Base-by-base conservation (phyloP, 1,139 yeast species). In the Protomyces inundatus region DNA sequence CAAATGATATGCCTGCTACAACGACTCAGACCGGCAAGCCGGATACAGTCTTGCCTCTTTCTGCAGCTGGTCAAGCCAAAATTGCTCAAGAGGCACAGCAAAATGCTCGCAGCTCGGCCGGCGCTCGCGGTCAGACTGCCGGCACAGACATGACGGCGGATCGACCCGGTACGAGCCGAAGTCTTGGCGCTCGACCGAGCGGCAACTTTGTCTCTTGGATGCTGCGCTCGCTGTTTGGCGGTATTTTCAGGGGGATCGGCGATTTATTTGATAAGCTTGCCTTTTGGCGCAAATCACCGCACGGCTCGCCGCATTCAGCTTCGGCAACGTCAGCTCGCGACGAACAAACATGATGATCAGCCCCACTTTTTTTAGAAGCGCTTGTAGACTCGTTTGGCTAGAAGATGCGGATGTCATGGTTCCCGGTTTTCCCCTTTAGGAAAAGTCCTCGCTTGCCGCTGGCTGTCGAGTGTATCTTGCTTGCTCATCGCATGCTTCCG, bases 191-290 rank as follows among this genome's bases (percentile, higher is more conserved):
- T 7, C 39, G 42, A 7, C 62, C 53, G 16, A 42, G 48, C n/a
- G 48, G 48, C 32, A 58, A 58, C 10, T 52, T 58, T 55, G 39
- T 58, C 52, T 40, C 54, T 12, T 58, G 54, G 52, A 58, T 58
- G 52, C 54, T 58, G 52, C 32, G 42, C 10, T 52, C 62, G 6
- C 52, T 58, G 4, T 58, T 58, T 40, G 62, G 62, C 12, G 62
- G 62, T n/a, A 42, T 58, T 10, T 58, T 58, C 52, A 36, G 42
- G 32, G 62, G 62, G 34, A 33, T 58, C 53, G 42, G 56, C 16
- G 32, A 23, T 7, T n/a, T 58, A 7, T 52, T 51, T 14, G 55
- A 58, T 14, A 58, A 58, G 46, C 62, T 58, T 10, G 62, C 62
- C 10, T 58, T 58, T 16, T 58, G 62, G 62, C 51, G 62, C 30